These are phyloP conservation scores for Beta vulgaris DNA, from an alignment of 148 eudicot genomes.

Conservation along the genomic window DNA sequence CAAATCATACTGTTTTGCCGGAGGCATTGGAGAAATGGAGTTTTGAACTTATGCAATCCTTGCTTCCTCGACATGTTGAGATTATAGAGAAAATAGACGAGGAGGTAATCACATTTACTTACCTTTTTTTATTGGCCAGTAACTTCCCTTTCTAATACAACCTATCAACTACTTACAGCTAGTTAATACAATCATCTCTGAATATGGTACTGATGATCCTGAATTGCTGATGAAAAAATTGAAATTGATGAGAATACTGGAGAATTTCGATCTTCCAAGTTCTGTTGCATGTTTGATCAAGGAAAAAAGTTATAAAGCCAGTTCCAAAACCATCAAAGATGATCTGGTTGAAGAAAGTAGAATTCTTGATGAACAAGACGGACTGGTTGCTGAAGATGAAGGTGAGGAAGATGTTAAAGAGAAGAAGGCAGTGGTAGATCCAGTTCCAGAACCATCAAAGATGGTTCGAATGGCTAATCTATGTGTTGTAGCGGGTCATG, in stretches of 20 bases:
- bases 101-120: conserved; percentile 42
- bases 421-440: conserved; percentile 38
- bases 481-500: conserved; percentile 86
- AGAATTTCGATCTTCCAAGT: conserved; percentile 71
- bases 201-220: conserved; percentile 67
- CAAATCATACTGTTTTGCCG: conserved; percentile 92
- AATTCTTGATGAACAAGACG: conserved; percentile 18
- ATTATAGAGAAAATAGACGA: conserved; percentile 81
- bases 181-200: conserved; percentile 52
- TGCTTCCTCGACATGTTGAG: conserved; percentile 96
- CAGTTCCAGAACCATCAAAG: conserved; percentile 56
- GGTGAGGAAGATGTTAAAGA: conserved; percentile 21
- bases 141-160: neutral
- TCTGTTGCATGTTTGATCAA: conserved; percentile 26
- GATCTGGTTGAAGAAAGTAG: conserved; percentile 18
- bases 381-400: conserved; percentile 20
- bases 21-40: conserved; percentile 99
- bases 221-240: conserved; percentile 65
- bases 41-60: conserved; percentile 67
- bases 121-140: neutral
- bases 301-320: conserved; percentile 24
- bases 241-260: conserved; percentile 71
- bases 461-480: conserved; percentile 96
- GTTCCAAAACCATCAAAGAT: conserved; percentile 18
- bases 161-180: conserved; percentile 37